Evolutionary conservation across 192 early-diverging fungal genomes (phyloP).

Genomic region (Coemansia sp.): DNA sequence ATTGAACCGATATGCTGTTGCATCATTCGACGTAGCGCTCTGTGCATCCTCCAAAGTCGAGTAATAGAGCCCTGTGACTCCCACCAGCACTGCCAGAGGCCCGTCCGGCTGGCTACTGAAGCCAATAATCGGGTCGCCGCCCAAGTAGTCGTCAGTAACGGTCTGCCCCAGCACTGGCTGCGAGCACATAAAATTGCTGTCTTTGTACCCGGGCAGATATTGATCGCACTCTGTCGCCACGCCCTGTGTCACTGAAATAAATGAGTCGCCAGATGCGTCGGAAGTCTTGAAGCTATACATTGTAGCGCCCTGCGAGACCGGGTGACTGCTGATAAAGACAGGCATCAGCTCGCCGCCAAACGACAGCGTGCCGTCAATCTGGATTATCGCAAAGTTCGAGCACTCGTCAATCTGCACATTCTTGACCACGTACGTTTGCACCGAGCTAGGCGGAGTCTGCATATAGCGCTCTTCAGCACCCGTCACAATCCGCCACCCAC

Average conservation of each 20-base stretch:
- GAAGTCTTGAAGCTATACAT: conserved; percentile 30
- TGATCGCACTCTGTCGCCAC: conserved; percentile 14
- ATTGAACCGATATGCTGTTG: conserved; percentile 39
- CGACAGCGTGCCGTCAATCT: conserved; percentile 11
- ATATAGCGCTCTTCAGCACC: conserved; percentile 26
- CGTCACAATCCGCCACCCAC: conserved; percentile 31
- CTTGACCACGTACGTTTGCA: conserved; percentile 9
- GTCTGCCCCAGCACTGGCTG: conserved; percentile 36
- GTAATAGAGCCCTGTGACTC: conserved; percentile 40
- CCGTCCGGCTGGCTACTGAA: conserved; percentile 19
- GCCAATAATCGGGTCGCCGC: conserved; percentile 47
- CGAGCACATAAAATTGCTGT: conserved; percentile 26
- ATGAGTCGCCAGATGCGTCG: conserved; percentile 11
- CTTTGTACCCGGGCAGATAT: conserved; percentile 12
- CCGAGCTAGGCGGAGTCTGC: conserved; percentile 1
- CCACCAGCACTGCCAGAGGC: conserved; percentile 29
- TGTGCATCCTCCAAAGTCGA: conserved; percentile 20
- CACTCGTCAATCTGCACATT: conserved; percentile 27
- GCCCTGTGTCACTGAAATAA: conserved; percentile 28
- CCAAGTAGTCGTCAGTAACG: conserved; percentile 28
- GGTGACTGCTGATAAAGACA: conserved; percentile 22
- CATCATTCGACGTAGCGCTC: conserved; percentile 25
- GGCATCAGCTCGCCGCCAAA: conserved; percentile 17
- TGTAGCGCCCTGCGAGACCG: not conserved
- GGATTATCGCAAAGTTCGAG: conserved; percentile 36